These are phyloP conservation scores for Aspergillaceae sp. DNA, from an alignment of 2,329 filamentous ascomycete genomes.

Conservation along the genomic window DNA sequence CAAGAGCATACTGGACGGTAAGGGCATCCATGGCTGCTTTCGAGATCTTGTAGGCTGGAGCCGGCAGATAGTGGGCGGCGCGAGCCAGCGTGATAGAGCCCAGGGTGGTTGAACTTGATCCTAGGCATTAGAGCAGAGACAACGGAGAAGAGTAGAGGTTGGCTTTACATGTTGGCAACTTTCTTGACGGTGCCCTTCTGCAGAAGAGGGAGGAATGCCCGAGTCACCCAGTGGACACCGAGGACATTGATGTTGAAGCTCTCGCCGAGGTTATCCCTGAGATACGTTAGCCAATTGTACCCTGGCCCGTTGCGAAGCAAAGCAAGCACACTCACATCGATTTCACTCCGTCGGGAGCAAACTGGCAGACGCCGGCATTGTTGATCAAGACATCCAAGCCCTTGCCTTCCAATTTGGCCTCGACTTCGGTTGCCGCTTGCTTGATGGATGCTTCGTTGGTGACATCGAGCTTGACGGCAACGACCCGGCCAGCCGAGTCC, in stretches of 20 bases:
- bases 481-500: constrained; percentile 24
- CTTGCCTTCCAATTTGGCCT: constrained; percentile 22
- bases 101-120: constrained; percentile 29
- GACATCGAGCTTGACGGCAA: constrained; percentile 29
- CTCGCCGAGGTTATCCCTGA: too few relatives aligned
- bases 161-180: constrained; percentile 32
- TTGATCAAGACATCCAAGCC: constrained; percentile 30
- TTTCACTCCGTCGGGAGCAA: constrained; percentile 5
- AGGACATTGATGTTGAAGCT: constrained; percentile 33
- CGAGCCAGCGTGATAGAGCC: constrained; percentile 30
- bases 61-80: constrained; percentile 13
- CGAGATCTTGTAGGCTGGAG: constrained; percentile 37
- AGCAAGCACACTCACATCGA: constrained; percentile 5
- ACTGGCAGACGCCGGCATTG: constrained; percentile 18
- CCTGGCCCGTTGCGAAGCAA: too few relatives aligned
- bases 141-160: constrained; percentile 1
- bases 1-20: constrained; percentile 29
- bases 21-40: constrained; percentile 44
- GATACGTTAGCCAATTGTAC: too few relatives aligned
- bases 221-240: constrained; percentile 29
- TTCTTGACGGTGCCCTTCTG: constrained; percentile 31
- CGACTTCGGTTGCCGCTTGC: constrained; percentile 26
- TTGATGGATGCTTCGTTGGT: constrained; percentile 26
- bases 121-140: background rate
- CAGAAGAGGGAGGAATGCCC: constrained; percentile 28